Base-by-base conservation (phyloP, 1,284 basidiomycete species). In the Phlebopus sp. region DNA sequence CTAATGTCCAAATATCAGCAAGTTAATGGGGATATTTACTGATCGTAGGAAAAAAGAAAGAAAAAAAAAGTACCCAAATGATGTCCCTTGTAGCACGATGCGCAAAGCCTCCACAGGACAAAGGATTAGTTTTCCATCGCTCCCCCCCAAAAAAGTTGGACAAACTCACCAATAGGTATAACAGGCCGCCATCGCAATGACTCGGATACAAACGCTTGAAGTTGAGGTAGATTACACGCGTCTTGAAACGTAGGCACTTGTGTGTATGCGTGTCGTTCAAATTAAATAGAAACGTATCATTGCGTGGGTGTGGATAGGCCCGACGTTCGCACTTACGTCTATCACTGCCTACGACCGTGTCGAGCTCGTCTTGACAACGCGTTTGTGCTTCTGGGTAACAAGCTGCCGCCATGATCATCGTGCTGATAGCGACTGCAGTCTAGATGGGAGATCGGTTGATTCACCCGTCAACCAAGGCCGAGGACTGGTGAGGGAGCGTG, bases 171-270 rank as follows among this genome's bases (percentile, higher is more conserved):
- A 25, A 74, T 69, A 0, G 77, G 75, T 15, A 67, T 75, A 4
- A 82, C 74, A 17, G 84, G 84, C 42, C 82, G 66, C 85, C 85
- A 87, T 23, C 85, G 69, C 42, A 78, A 79, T 0, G 73, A 68
- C 60, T 87, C 84, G 17, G 76, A 59, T 15, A 83, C 74, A 58
- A 84, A 87, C 0, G 83, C 84, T 40, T 74, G 74, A 1, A 82
- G 71, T 53, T 79, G 74, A 1, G 79, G 77, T 4, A 86, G 70
- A 27, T 59, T 53, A 0, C 74, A 62, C 55, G 73, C 65, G 55
- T 86, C 84, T 6, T 69, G 67, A 46, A 77, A 75, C 0, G 65
- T 74, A 0, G 82, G 82, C 11, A 53, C 62, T 64, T 30, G 51
- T 11, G 21, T 9, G 30, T 2, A 21, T n/a, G n/a, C n/a, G n/a